Conservation (phyloP, 176 grass and related monocot genomes). For the Thinopyrum elongatum region DNA sequence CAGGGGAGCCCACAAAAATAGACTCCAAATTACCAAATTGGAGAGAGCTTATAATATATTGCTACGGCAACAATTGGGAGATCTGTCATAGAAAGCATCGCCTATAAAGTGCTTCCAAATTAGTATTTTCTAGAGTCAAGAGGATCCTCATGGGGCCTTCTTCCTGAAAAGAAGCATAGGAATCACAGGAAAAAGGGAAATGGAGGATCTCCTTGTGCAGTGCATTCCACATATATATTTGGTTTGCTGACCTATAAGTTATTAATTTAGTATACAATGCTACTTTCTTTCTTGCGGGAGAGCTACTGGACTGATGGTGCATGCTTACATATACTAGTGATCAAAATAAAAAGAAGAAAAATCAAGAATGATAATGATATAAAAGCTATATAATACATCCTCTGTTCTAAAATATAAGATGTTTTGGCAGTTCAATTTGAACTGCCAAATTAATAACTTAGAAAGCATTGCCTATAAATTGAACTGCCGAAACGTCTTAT, state of each 20-base stretch:
- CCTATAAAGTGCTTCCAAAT: neutral
- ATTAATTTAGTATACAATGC: neutral
- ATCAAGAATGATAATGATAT: too few relatives aligned
- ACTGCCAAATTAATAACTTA: too few relatives aligned
- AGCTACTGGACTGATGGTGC: neutral
- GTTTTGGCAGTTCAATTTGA: too few relatives aligned
- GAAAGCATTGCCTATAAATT: too few relatives aligned
- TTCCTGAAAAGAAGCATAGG: constrained; percentile 15
- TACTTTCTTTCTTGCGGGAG: neutral
- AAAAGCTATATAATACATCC: too few relatives aligned
- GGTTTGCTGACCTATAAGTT: neutral
- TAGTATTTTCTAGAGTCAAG: constrained; percentile 3
- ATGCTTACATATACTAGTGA: neutral
- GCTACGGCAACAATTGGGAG: neutral
- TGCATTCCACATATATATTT: neutral
- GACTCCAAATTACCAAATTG: neutral
- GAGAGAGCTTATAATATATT: neutral
- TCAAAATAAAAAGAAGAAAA: neutral
- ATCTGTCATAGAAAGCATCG: constrained; percentile 7
- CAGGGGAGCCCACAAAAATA: neutral
- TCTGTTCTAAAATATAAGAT: too few relatives aligned
- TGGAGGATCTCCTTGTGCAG: neutral
- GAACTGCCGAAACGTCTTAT: too few relatives aligned
- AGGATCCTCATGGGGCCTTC: constrained; percentile 32
- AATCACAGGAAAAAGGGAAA: constrained; percentile 10